Base-by-base conservation (phyloP, 1,139 yeast genomes). In the Kurtzmaniella quercitrusa region DNA sequence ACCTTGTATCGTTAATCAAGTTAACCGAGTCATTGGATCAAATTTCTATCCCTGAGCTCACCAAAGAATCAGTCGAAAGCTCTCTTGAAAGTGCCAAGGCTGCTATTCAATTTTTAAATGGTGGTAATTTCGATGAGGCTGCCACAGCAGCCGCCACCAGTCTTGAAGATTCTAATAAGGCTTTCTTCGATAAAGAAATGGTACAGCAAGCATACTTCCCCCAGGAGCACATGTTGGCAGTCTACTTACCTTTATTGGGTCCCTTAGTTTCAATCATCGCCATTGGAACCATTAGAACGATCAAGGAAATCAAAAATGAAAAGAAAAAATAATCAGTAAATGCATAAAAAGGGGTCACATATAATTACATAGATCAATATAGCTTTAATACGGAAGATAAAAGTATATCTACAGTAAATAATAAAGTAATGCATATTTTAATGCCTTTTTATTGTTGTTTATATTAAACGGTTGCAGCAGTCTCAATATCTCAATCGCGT, bases 131-230 rank as follows among this genome's bases (percentile, higher is more conserved):
- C 66, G 60, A 61, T 18, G 47, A 47, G 5, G 82, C 91, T 0
- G 71, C 82, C 50, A 51, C 64, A 1, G 59, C 66, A 18, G 80
- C 95, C 0, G 78, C 83, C 12, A 55, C 61, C 16, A 80, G 93
- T 6, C 68, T 78, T 23, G 60, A 66, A 35, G 61, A 68, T 30
- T 81, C 95, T 1, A 86, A 88, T 53, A 67, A 70, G 33, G 97
- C 97, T 0, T 91, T 93, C 55, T 93, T 91, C 60, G 95, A 91
- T 51, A 86, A 87, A 54, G 91, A 85, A 61, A 91, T 93, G 95
- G 93, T 91, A 7, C 96, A 88, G 55, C 97, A 91, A 57, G 87
- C 86, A 39, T 89, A 86, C 56, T 89, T 91, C 70, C 98, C 98
- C 0, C 91, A 88, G 50, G 97, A 91, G 57, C 98, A 93, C 59